Evolutionary conservation across 2,329 filamentous ascomycete species (phyloP).

Genomic region (Conoideocrella luteorostrata): DNA sequence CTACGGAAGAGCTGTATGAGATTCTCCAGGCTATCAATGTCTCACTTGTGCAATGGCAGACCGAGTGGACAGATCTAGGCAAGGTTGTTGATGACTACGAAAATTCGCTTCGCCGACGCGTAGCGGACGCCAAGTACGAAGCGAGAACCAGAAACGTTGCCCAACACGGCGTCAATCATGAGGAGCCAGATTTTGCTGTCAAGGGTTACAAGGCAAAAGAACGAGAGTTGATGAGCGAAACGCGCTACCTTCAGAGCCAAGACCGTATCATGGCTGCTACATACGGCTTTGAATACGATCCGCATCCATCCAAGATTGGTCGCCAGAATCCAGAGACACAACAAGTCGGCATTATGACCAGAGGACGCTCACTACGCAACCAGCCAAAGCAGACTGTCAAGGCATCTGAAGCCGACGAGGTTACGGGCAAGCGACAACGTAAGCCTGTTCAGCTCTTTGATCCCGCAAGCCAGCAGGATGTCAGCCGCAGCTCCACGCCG

Average conservation of each 20-base stretch:
- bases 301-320: slow-evolving; percentile 50
- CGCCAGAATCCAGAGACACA: slow-evolving; percentile 53
- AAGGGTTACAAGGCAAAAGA: slow-evolving; percentile 46
- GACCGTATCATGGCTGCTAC: slow-evolving; percentile 53
- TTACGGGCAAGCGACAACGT: slow-evolving; percentile 47
- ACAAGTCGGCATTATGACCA: slow-evolving; percentile 42
- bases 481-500: slow-evolving; percentile 47
- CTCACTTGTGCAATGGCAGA: slow-evolving; percentile 44
- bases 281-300: slow-evolving; percentile 57
- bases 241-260: slow-evolving; percentile 43
- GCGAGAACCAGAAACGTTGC: slow-evolving; percentile 35
- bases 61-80: slow-evolving; percentile 45
- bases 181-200: slow-evolving; percentile 47
- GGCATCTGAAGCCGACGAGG: slow-evolving; percentile 47
- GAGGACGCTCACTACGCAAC: slow-evolving; percentile 47
- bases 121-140: slow-evolving; percentile 42
- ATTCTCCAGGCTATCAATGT: slow-evolving; percentile 38
- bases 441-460: slow-evolving; percentile 46
- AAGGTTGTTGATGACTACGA: slow-evolving; percentile 51
- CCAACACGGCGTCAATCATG: slow-evolving; percentile 34
- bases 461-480: slow-evolving; percentile 42
- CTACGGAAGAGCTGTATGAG: slow-evolving; percentile 38
- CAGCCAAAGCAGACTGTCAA: slow-evolving; percentile 52
- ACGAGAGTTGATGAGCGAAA: slow-evolving; percentile 36
- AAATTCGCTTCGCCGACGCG: slow-evolving; percentile 45